Conservation (phyloP, 768 basidiomycete species). For the Psilocybe sp. region DNA sequence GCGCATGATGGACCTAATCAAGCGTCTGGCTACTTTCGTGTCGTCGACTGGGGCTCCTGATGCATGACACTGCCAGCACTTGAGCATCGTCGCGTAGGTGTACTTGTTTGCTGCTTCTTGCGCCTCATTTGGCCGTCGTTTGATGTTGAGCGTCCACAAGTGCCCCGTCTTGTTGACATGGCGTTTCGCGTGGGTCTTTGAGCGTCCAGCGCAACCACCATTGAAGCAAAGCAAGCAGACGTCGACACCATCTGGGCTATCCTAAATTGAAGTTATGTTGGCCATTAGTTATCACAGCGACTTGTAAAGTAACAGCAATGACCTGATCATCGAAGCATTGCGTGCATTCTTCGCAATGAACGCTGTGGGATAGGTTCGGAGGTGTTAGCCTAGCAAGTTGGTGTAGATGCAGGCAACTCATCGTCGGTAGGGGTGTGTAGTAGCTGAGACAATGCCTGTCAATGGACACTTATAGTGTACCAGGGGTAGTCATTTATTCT, state of each 20-base stretch:
- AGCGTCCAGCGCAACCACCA: slow-evolving; percentile 71
- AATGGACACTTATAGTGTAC: no score
- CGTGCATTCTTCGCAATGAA: slow-evolving; percentile 92
- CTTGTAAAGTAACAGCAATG: slow-evolving; percentile 8
- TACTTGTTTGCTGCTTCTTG: slow-evolving; percentile 92
- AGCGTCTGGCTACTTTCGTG: slow-evolving; percentile 30
- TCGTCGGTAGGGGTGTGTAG: slow-evolving; percentile 14
- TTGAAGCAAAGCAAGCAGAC: slow-evolving; percentile 95
- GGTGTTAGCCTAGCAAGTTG: slow-evolving; percentile 46
- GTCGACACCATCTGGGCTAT: slow-evolving; percentile 72
- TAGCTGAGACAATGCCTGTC: no score
- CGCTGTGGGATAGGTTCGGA: slow-evolving; percentile 66
- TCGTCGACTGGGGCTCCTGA: slow-evolving; percentile 38
- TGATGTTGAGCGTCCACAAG: slow-evolving; percentile 74
- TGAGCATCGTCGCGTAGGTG: slow-evolving; percentile 59
- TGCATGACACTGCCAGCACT: slow-evolving; percentile 77
- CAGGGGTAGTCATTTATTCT: no score
- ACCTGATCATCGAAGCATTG: slow-evolving; percentile 97
- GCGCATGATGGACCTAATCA: slow-evolving; percentile 70
- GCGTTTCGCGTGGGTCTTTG: slow-evolving; percentile 68
- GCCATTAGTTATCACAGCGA: background rate
- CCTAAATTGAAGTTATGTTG: slow-evolving; percentile 48
- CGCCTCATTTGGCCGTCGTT: slow-evolving; percentile 76
- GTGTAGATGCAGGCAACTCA: slow-evolving; percentile 54
- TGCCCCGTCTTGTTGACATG: slow-evolving; percentile 78